Percentiles rank a stretch among this genome's conserved stretches.
Conservation (phyloP, 192 early-diverging fungal genomes). For the Backusella westeae region DNA sequence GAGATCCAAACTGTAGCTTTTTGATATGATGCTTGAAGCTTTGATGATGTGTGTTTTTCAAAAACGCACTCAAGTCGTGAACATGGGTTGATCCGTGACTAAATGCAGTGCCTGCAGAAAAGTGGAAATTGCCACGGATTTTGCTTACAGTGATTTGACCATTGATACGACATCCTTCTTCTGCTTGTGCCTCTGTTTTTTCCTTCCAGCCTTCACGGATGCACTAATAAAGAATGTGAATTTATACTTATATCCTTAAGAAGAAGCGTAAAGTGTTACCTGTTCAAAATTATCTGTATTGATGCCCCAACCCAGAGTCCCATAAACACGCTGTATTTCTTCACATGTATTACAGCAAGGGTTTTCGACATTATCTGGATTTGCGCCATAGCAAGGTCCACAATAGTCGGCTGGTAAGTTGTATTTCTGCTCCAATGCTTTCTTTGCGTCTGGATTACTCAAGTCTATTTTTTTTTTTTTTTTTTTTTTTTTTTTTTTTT, state of each 20-base stretch:
- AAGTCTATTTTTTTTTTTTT: constrained; percentile 49
- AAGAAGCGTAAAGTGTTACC: not conserved
- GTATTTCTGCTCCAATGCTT: not conserved
- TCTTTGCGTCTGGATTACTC: constrained; percentile 41
- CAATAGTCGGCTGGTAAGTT: constrained; percentile 55
- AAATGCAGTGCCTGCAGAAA: constrained; percentile 82
- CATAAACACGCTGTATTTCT: constrained; percentile 81
- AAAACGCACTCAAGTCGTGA: constrained; percentile 21
- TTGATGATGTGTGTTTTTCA: constrained; percentile 45
- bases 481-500: too few relatives aligned
- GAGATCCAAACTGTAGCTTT: constrained; percentile 73
- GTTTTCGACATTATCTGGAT: constrained; percentile 39
- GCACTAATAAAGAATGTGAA: constrained; percentile 46
- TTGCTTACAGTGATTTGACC: constrained; percentile 84
- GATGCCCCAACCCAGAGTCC: constrained; percentile 78
- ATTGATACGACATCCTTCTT: constrained; percentile 86
- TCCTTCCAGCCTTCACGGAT: constrained; percentile 78
- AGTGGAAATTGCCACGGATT: constrained; percentile 89
- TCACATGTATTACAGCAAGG: constrained; percentile 94
- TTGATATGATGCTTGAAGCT: constrained; percentile 84
- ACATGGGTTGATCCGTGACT: constrained; percentile 39
- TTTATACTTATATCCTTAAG: too few relatives aligned
- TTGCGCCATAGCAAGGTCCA: constrained; percentile 82
- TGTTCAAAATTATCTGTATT: constrained; percentile 79
- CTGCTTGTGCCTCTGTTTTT: constrained; percentile 66